These are phyloP conservation scores for Sporothrix inflata DNA, from an alignment of 2,329 filamentous ascomycete genomes.

Conservation along the genomic window DNA sequence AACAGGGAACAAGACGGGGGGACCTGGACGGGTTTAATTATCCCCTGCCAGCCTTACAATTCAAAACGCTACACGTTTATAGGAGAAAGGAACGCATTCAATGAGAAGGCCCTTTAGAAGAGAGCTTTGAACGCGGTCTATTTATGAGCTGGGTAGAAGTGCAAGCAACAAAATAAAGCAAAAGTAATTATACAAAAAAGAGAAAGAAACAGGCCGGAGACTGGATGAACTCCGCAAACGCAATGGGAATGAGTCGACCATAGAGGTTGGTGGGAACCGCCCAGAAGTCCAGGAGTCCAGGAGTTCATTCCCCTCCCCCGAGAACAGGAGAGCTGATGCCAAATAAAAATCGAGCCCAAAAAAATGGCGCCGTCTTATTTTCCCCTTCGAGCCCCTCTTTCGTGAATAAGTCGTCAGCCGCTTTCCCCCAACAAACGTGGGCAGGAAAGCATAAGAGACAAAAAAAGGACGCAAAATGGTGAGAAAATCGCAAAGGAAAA, in stretches of 20 bases:
- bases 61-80: background rate
- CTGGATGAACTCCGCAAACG: too few species aligned
- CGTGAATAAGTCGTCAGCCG: background rate
- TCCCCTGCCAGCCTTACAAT: background rate
- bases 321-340: background rate
- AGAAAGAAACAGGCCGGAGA: too few species aligned
- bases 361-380: slow-evolving; percentile 5
- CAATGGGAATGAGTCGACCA: background rate
- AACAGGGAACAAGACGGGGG: too few species aligned
- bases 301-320: slow-evolving; percentile 12
- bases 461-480: background rate
- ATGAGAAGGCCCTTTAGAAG: background rate
- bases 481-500: background rate
- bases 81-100: background rate
- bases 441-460: too few species aligned
- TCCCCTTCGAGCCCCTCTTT: background rate
- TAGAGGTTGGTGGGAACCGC: background rate
- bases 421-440: slow-evolving; percentile 14
- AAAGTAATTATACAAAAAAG: background rate
- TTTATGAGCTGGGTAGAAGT: background rate
- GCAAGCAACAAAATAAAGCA: background rate
- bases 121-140: background rate
- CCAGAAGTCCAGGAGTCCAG: background rate
- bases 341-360: background rate
- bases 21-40: background rate